These are phyloP conservation scores for Dissophora ornata DNA, from an alignment of 192 early-diverging fungal genomes.

Conservation along the genomic window DNA sequence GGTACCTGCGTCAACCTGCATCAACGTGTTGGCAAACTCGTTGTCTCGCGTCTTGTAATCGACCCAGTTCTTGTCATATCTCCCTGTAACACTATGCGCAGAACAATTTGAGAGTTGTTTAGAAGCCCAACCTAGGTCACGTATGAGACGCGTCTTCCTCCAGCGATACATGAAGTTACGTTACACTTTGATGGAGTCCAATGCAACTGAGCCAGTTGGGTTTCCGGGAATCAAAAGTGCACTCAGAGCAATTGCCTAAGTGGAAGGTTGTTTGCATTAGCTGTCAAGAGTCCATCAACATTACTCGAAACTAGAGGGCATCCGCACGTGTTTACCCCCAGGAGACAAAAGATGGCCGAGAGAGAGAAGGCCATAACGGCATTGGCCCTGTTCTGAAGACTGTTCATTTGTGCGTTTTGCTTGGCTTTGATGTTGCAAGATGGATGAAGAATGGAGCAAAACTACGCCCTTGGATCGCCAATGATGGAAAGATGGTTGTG, in stretches of 20 bases:
- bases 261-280: background rate
- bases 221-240: conserved; percentile 50
- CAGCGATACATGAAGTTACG: too few relatives aligned
- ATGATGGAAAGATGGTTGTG: background rate
- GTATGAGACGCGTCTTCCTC: background rate
- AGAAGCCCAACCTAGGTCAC: background rate
- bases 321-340: conserved; percentile 41
- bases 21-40: conserved; percentile 71
- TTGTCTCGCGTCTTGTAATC: conserved; percentile 66
- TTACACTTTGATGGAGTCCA: conserved; percentile 51
- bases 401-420: conserved; percentile 40
- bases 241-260: conserved; percentile 62
- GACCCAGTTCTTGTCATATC: conserved; percentile 63
- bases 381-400: conserved; percentile 62
- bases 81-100: conserved; percentile 59
- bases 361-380: conserved; percentile 69
- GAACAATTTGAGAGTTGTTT: background rate
- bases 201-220: conserved; percentile 34
- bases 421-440: background rate
- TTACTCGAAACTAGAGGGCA: background rate
- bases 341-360: conserved; percentile 67
- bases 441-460: background rate
- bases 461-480: too few relatives aligned
- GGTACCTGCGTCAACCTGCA: conserved; percentile 78
- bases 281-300: background rate